Evolutionary conservation across 495 filamentous ascomycete species (phyloP), one percentile per base, ranked within the genome.

Genomic region (Trichoderma reesei): DNA sequence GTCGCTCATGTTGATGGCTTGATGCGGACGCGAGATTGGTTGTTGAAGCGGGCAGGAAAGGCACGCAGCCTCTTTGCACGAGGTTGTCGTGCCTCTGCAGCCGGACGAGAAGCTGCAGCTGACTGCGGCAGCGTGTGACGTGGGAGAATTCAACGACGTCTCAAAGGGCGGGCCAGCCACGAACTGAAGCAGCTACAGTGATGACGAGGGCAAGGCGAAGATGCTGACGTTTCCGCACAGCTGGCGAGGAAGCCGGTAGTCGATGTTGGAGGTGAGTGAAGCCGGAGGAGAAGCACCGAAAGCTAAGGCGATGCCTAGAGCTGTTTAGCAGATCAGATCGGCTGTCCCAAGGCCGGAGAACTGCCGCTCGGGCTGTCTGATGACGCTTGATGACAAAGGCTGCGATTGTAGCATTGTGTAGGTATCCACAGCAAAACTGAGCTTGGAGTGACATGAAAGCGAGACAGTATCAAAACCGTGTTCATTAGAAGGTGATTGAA

Each of bases 341-440:
- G 44, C n/a, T 56, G 26, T 33, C 3, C 3, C 34, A 5, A 26
- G 20, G 51, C 51, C 51, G 51, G 51, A 56, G 51, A 56, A 56
- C 51, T 56, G 31, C 51, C 51, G 51, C 51, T 26, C 1, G 26
- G 26, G 26, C 26, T 31, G 51, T 26, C 20, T 34, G n/a, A 56
- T 56, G 51, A 56, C 61, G 61, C 44, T 63, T 46, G 61, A 63
- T 63, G 51, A 56, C 51, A 56, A 56, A 56, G 51, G 26, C 6
- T 39, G 11, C 11, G 38, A 39, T 39, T 39, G 38, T n/a, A n/a
- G n/a, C n/a, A n/a, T n/a, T n/a, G n/a, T n/a, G n/a, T 18, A 14
- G 41, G 41, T 41, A 41, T 1, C 41, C 26, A 26, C 26, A 26
- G 26, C 26, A 26, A 1, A 26, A 26, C 26, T 26, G 26, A 26